These are phyloP conservation scores for Herpetospermum pedunculosum DNA, from an alignment of 306 rosid genomes.

Conservation along the genomic window DNA sequence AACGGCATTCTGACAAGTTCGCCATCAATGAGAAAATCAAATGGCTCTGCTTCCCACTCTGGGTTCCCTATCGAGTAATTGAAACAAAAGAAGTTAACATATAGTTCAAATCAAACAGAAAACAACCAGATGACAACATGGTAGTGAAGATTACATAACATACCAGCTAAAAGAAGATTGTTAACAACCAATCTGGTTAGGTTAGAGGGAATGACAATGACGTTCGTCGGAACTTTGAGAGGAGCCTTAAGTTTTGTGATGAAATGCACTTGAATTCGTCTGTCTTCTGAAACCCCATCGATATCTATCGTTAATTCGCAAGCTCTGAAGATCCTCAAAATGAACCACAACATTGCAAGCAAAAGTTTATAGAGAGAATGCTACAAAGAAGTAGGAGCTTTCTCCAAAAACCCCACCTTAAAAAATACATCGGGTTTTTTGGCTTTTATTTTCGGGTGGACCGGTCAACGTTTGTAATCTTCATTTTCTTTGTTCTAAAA, in stretches of 20 bases:
- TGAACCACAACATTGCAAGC: no score
- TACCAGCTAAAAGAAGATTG: conserved; percentile 53
- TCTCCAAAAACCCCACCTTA: no score
- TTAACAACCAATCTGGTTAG: conserved; percentile 72
- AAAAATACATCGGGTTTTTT: no score
- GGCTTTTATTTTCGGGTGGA: no score
- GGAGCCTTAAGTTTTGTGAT: conserved; percentile 50
- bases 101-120: not conserved
- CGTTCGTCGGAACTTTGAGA: conserved; percentile 27
- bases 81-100: not conserved
- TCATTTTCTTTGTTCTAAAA: no score
- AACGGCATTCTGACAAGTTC: conserved; percentile 81
- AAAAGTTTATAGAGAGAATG: no score
- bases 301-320: conserved; percentile 33
- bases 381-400: no score
- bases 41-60: conserved; percentile 53
- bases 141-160: not conserved
- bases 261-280: conserved; percentile 65
- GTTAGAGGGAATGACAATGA: conserved; percentile 61
- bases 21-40: conserved; percentile 82
- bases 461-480: no score
- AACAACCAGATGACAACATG: not conserved
- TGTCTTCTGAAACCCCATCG: conserved; percentile 29
- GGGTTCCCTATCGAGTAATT: conserved; percentile 27
- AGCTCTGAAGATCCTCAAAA: no score